Base-by-base conservation (phyloP, 2,329 filamentous ascomycete genomes). In the Orbilia ellipsospora region DNA sequence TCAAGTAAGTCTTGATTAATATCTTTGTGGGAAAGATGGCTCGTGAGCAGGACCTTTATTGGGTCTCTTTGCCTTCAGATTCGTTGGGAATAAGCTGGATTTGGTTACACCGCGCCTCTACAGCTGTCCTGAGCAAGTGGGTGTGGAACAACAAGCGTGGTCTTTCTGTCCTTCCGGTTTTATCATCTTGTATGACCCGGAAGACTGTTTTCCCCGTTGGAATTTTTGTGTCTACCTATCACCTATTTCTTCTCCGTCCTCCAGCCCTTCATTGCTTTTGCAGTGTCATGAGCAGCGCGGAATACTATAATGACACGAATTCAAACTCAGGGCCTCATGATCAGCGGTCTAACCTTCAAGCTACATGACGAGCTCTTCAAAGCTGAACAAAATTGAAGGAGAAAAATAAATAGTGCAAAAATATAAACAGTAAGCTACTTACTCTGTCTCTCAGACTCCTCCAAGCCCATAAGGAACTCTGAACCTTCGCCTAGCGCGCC, bases 401-500 rank as follows among this genome's bases (percentile, higher is more conserved):
- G 28, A 56, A 16, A n/a, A 5, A 13, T 15, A 56, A 20, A 18
- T 10, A 36, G 8, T 2, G 8, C 8, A 36, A 36, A 36, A 36
- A 36, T 36, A 36, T 4, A 36, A 36, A 36, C 1, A 45, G 2
- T 40, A 52, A 28, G n/a, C 36, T 51, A 68, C 72, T 51, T 61
- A 89, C 88, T 80, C 73, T 87, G 87, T 79, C 94, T 87, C 84
- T 99, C 95, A 82, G 89, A 93, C 84, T 98, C 94, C 80, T 98
- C 95, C 67, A 99, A 82, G 0, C 94, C 93, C 31, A 92, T 86
- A 79, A 97, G 84, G 79, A 98, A 98, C 78, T 97, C 94, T 1
- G 89, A 85, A 28, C 79, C 85, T 57, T 88, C 88, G 2, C 87
- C 86, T 48, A 88, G 83, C 10, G 90, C 90, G 13, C 90, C 90